Base-by-base conservation (phyloP, 1,284 basidiomycete genomes). In the Ustilago hordei region DNA sequence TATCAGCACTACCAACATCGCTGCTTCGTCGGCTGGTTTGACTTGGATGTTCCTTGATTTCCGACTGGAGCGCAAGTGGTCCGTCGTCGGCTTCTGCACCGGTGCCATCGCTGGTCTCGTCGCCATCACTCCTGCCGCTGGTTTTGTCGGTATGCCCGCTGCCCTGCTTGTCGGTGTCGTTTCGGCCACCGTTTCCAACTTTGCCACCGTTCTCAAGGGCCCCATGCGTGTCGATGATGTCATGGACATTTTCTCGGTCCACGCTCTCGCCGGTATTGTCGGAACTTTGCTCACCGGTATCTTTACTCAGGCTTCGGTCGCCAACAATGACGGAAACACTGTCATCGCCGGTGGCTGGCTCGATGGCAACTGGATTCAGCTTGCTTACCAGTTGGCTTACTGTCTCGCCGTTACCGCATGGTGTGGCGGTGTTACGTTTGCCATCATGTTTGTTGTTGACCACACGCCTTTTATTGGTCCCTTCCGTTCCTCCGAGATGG, bases 11-110 rank as follows among this genome's bases (percentile, higher is more conserved):
- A 93, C 94, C 62, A 96, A 96, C 88, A 86, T 84, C 4, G 81
- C 82, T 36, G 92, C 91, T 23, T 90, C 91, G 2, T 90, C 91
- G 75, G 93, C 91, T 36, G 95, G 93, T 15, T 89, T 94, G 66
- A 90, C 92, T n/a, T 97, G 94, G 95, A 92, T 94, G 86, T 87
- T 93, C 70, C 90, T 96, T 78, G 94, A 95, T 87, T 95, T 90
- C 86, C 89, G 93, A 36, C 89, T 94, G 67, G 92, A 94, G 85
- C 89, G 91, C 69, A 93, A 93, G 87, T 97, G 92, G 92, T 94
- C 81, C 63, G 78, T 81, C 17, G 70, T 81, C 45, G 79, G 74
- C 43, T 85, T 83, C 74, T 83, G 79, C 75, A 78, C 79, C 4
- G 75, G 79, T 69, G 86, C 87, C 55, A 87, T 87, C 60, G 87